A percentile compares a stretch with the other conserved stretches of the same genome.
Conservation (phyloP, 768 basidiomycete species). For the Trametes gibbosa region DNA sequence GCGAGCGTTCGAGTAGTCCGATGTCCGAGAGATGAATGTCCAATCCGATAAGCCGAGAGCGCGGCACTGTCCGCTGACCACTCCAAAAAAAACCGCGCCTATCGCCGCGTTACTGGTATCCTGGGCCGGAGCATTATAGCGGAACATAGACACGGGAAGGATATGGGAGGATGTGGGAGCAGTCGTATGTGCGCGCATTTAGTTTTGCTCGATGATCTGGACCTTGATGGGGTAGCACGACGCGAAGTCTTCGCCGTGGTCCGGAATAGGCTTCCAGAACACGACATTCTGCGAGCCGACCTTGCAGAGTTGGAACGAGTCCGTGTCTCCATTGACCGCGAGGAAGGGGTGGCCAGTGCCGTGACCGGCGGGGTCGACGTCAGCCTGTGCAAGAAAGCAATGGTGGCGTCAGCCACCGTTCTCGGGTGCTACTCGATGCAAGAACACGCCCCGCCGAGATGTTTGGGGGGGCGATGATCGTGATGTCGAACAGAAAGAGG, state of each 20-base stretch:
- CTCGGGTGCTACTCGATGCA: neutral
- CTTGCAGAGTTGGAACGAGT: slow-evolving; percentile 21
- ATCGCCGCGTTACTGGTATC: too few species aligned
- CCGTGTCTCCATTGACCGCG: slow-evolving; percentile 22
- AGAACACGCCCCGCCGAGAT: too few species aligned
- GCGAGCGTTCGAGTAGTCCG: neutral
- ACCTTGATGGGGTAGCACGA: slow-evolving; percentile 25
- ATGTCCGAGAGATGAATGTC: neutral
- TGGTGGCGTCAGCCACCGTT: neutral
- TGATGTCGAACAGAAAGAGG: neutral
- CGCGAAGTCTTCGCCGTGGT: slow-evolving; percentile 20
- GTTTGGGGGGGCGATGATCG: neutral
- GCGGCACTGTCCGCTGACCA: too few species aligned
- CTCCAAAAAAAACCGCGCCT: too few species aligned
- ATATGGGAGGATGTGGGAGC: neutral
- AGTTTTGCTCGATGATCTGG: slow-evolving; percentile 15
- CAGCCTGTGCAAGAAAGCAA: slow-evolving; percentile 8
- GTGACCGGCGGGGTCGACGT: slow-evolving; percentile 21
- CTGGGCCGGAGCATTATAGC: too few species aligned
- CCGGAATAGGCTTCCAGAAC: slow-evolving; percentile 21
- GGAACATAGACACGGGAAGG: too few species aligned
- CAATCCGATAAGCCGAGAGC: neutral
- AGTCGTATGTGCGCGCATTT: neutral
- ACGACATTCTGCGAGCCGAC: slow-evolving; percentile 21
- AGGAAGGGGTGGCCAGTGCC: slow-evolving; percentile 24